Percentiles rank a stretch among this genome's conserved stretches.
Conservation (phyloP, 164 flowering plant genomes). For the Nymphaea colorata region DNA sequence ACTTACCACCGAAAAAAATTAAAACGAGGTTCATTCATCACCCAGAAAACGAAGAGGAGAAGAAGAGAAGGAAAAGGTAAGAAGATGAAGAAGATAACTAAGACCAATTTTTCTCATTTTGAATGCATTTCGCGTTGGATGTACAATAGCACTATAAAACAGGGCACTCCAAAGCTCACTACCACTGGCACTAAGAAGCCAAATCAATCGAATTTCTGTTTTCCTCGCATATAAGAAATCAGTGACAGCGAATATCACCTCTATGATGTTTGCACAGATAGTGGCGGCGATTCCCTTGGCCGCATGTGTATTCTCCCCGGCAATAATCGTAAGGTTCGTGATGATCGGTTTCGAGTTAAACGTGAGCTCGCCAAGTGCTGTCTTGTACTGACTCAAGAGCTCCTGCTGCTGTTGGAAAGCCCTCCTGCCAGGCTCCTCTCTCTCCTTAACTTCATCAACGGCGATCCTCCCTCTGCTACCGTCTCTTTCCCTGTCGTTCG, state of each 20-base stretch:
- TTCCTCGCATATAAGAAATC: neutral
- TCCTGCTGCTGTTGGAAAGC: constrained; percentile 34
- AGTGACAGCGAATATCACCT: constrained; percentile 45
- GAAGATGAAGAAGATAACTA: neutral
- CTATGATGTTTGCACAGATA: constrained; percentile 65
- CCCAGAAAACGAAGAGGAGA: neutral
- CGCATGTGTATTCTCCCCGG: constrained; percentile 79
- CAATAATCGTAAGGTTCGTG: constrained; percentile 89
- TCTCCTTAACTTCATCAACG: constrained; percentile 7
- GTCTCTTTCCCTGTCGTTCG: constrained; percentile 23
- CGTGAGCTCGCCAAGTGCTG: constrained; percentile 79
- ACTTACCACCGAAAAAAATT: no score
- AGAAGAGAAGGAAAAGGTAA: neutral
- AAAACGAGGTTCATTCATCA: neutral
- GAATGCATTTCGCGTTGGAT: neutral
- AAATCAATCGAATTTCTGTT: no score
- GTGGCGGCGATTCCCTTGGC: constrained; percentile 74
- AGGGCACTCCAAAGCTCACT: neutral
- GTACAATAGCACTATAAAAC: neutral
- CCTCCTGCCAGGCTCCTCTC: constrained; percentile 14
- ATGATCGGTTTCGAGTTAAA: constrained; percentile 96
- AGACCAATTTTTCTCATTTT: neutral
- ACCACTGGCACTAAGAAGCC: neutral
- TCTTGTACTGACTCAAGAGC: constrained; percentile 74
- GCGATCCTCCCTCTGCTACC: constrained; percentile 19